Percentiles rank a stretch among this genome's conserved stretches.
These are phyloP conservation scores for Pholiota adiposa DNA, from an alignment of 1,284 basidiomycete species.

Conservation along the genomic window DNA sequence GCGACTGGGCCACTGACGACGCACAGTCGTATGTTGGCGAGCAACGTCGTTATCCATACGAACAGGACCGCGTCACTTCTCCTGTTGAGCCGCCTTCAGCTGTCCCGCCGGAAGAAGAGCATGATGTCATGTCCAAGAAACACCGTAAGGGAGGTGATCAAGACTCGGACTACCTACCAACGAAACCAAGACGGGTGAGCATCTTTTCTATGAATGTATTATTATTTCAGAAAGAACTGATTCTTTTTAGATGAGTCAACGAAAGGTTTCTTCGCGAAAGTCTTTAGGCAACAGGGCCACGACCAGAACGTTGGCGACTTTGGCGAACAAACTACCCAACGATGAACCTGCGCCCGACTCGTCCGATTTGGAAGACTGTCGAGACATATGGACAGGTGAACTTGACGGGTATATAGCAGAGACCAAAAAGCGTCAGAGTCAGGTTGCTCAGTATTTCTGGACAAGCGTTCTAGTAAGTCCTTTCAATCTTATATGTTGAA, in stretches of 20 bases:
- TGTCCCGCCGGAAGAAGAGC: conserved; percentile 39
- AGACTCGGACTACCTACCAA: conserved; percentile 59
- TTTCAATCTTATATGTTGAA: conserved; percentile 16
- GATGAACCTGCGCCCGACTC: conserved; percentile 59
- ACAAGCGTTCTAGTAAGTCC: conserved; percentile 51
- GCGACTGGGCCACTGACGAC: conserved; percentile 25
- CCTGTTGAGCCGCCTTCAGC: conserved; percentile 30
- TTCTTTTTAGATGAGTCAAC: conserved; percentile 25
- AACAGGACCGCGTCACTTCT: conserved; percentile 28
- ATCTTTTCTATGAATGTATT: conserved; percentile 8
- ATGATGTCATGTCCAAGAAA: conserved; percentile 53
- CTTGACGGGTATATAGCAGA: conserved; percentile 69
- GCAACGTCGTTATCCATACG: conserved; percentile 22
- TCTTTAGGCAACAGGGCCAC: conserved; percentile 26
- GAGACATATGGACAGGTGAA: conserved; percentile 73
- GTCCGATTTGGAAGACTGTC: conserved; percentile 79
- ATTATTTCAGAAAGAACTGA: conserved; percentile 7
- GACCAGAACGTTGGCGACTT: conserved; percentile 18
- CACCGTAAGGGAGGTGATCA: conserved; percentile 52
- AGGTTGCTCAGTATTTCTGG: conserved; percentile 75
- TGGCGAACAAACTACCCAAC: conserved; percentile 23
- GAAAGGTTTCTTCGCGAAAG: conserved; percentile 28
- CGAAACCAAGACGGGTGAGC: conserved; percentile 59
- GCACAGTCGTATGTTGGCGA: conserved; percentile 18
- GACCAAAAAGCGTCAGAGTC: conserved; percentile 70